These are phyloP conservation scores for Calonectria pauciramosa DNA, from an alignment of 2,329 filamentous ascomycete genomes.

Conservation along the genomic window DNA sequence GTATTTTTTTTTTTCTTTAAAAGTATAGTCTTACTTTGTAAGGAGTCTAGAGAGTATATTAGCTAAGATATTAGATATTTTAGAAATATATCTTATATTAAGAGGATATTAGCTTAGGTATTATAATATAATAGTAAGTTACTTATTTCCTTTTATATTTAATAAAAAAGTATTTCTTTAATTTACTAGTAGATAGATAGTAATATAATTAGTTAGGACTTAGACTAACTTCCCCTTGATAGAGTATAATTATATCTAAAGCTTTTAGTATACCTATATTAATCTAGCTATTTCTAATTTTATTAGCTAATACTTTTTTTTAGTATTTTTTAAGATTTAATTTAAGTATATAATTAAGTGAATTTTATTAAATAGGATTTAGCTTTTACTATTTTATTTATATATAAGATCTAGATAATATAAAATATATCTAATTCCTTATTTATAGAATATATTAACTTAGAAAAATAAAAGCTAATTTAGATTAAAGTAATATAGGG, in stretches of 20 bases:
- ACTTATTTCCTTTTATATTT: neutral
- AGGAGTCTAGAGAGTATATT: too few species aligned
- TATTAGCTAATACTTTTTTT: neutral
- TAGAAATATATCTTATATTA: neutral
- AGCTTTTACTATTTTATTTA: neutral
- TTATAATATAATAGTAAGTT: neutral
- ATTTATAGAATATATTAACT: neutral
- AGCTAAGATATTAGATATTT: neutral
- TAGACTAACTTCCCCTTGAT: neutral
- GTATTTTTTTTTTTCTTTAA: neutral
- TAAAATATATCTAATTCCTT: neutral
- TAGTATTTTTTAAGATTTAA: neutral
- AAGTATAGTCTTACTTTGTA: neutral
- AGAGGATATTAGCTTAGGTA: neutral
- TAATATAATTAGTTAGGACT: neutral
- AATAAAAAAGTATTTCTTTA: neutral
- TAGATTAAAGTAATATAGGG: neutral
- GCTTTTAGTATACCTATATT: neutral
- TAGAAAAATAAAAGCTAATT: neutral
- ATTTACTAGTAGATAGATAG: neutral
- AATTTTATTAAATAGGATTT: neutral
- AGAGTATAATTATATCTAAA: neutral
- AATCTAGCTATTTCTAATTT: neutral
- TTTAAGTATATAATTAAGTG: neutral
- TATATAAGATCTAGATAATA: neutral